Evolutionary conservation across 2,329 filamentous ascomycete genomes (phyloP).

Genomic region (Colletotrichum brevisporum): DNA sequence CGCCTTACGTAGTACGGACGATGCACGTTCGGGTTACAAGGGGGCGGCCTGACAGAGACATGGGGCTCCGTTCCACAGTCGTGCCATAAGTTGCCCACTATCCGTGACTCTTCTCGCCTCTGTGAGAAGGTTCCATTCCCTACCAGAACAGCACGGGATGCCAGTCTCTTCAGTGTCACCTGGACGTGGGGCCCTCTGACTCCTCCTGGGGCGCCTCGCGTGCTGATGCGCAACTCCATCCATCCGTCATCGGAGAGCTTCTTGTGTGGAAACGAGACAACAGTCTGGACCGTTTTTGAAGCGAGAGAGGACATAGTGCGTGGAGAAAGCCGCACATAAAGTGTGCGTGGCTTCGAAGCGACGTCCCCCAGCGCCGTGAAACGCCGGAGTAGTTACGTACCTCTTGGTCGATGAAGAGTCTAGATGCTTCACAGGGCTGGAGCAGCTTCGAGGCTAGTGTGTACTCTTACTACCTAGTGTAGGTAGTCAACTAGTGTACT

Average conservation of each 20-base stretch:
- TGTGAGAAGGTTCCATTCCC: conserved; percentile 14
- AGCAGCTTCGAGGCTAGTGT: conserved; percentile 3
- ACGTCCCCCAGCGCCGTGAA: conserved; percentile 23
- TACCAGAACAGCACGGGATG: conserved; percentile 5
- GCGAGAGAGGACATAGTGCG: neutral
- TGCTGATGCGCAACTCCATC: neutral
- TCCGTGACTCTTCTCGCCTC: conserved; percentile 11
- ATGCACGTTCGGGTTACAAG: conserved; percentile 11
- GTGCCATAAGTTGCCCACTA: conserved; percentile 22
- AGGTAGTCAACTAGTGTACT: too few species aligned
- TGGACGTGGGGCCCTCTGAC: neutral
- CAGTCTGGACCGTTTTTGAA: neutral
- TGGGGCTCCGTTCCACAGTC: conserved; percentile 21
- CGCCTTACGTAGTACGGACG: too few species aligned
- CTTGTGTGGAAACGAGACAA: conserved; percentile 9
- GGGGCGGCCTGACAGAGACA: neutral
- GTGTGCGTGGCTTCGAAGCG: conserved; percentile 1
- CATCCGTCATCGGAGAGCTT: conserved; percentile 4
- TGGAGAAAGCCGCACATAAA: neutral
- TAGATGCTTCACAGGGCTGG: conserved; percentile 39
- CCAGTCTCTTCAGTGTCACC: conserved; percentile 9
- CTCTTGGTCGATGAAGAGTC: conserved; percentile 31
- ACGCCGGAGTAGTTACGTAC: conserved; percentile 26
- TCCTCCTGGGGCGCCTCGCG: neutral
- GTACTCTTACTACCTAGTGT: too few species aligned